Base-by-base conservation (phyloP, 83 land plant genomes). In the Isoetes engelmannii region DNA sequence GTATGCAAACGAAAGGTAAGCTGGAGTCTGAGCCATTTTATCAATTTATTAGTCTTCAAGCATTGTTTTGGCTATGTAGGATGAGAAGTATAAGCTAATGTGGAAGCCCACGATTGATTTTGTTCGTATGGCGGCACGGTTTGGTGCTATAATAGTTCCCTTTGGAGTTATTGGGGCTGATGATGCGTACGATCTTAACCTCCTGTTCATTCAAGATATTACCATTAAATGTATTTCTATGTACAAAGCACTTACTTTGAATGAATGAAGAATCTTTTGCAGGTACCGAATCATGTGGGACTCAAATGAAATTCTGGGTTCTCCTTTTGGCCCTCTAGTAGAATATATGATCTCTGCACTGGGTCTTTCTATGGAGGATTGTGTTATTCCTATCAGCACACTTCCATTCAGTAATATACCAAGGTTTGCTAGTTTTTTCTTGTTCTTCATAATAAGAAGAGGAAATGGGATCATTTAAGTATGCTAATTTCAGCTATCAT, bases 51-150 rank as follows among this genome's bases (percentile, higher is more conserved):
- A 51, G 1, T 15, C 20, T n/a, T 9, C 19, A 9, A 47, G 28
- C 9, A 12, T 53, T 5, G 48, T 12, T 4, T 68, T 15, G 17
- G 15, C 9, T 28, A 37, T 18, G 4, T 56, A 72, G 74, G 71
- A 74, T 7, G 82, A 79, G 59, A 74, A 75, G 48, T 79, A 79
- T 53, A 79, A 79, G 70, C 74, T 79, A 63, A 48, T 75, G 54
- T 79, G 82, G 82, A 79, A 75, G 66, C 57, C 79, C 6, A 70
- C 74, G 41, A 70, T 66, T 69, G 74, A 79, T 65, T 79, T 79
- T 70, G 82, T 79, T 53, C 82, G 82, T 45, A 79, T 79, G 82
- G 82, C 82, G 12, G 70, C 63, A 47, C 82, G 82, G 4, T 49
- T 74, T 12, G 57, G 70, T 48, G 82, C 82, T 12, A 79, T 79